Evolutionary conservation across 2,329 filamentous ascomycete genomes (phyloP).

Genomic region (Epichloe festucae): DNA sequence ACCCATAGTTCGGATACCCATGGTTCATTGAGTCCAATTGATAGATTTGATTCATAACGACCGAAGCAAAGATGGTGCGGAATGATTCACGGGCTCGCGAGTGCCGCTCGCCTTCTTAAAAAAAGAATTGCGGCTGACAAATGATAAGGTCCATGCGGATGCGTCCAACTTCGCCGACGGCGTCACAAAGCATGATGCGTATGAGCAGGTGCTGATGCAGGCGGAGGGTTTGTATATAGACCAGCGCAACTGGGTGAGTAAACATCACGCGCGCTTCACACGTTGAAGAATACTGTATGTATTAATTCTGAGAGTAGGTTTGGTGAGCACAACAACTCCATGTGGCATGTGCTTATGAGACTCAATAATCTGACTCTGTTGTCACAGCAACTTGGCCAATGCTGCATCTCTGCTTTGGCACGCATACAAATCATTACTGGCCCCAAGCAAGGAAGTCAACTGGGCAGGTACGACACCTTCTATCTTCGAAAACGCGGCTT

Average conservation of each 20-base stretch:
- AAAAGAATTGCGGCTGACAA: neutral
- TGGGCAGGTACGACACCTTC: slow-evolving; percentile 47
- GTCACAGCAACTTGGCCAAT: slow-evolving; percentile 59
- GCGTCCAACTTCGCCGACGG: slow-evolving; percentile 58
- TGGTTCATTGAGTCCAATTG: neutral
- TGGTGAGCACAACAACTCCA: slow-evolving; percentile 9
- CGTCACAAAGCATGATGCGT: slow-evolving; percentile 58
- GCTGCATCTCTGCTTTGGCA: slow-evolving; percentile 67
- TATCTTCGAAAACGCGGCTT: neutral
- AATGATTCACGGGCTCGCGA: neutral
- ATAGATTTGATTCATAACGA: neutral
- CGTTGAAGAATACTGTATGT: neutral
- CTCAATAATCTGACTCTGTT: neutral
- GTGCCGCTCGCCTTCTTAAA: neutral
- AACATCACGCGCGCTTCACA: neutral
- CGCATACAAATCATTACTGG: slow-evolving; percentile 58
- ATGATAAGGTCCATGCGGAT: slow-evolving; percentile 62
- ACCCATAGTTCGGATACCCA: no score
- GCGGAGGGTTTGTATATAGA: slow-evolving; percentile 55
- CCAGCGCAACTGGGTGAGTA: slow-evolving; percentile 65
- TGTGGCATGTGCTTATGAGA: neutral
- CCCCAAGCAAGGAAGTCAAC: slow-evolving; percentile 55
- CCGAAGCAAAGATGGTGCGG: neutral
- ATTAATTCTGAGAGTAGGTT: slow-evolving; percentile 5
- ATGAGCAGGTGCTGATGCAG: slow-evolving; percentile 60